These are phyloP conservation scores for Penicillium digitatum DNA, from an alignment of 2,329 filamentous ascomycete species.

Conservation along the genomic window DNA sequence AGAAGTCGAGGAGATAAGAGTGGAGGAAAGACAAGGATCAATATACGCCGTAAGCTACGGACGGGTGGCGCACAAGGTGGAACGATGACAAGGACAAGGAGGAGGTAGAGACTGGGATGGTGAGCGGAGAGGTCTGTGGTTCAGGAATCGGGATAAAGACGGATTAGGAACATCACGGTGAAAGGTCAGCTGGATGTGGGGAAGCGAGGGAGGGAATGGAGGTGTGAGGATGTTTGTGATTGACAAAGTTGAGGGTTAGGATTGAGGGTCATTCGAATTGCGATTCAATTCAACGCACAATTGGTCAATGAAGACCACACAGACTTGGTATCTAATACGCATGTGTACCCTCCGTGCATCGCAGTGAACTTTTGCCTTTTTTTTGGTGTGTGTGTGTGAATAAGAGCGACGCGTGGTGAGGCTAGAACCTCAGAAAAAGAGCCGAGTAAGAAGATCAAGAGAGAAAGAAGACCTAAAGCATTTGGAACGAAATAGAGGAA, in stretches of 20 bases:
- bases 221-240: conserved; percentile 2
- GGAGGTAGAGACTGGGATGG: conserved; percentile 1
- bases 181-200: conserved; percentile 5
- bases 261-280: conserved; percentile 14
- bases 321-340: conserved; percentile 25
- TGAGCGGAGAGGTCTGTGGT: conserved; percentile 2
- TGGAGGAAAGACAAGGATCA: conserved; percentile 5
- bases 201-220: conserved; percentile 1
- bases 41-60: not conserved
- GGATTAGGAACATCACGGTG: conserved; percentile 3
- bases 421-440: not conserved
- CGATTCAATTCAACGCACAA: conserved; percentile 19
- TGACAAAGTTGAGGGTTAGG: conserved; percentile 6
- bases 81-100: conserved; percentile 3
- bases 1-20: conserved; percentile 1
- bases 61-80: not conserved
- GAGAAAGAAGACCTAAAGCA: conserved; percentile 11
- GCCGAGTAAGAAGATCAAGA: conserved; percentile 2
- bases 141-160: not conserved
- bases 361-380: conserved; percentile 26
- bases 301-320: conserved; percentile 16
- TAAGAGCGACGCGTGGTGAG: conserved; percentile 15
- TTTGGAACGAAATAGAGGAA: conserved; percentile 12
- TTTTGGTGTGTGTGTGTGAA: too few relatives aligned
- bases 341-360: conserved; percentile 19